Conservation (phyloP, 31 red algal species). For the Porphyra umbilicalis region DNA sequence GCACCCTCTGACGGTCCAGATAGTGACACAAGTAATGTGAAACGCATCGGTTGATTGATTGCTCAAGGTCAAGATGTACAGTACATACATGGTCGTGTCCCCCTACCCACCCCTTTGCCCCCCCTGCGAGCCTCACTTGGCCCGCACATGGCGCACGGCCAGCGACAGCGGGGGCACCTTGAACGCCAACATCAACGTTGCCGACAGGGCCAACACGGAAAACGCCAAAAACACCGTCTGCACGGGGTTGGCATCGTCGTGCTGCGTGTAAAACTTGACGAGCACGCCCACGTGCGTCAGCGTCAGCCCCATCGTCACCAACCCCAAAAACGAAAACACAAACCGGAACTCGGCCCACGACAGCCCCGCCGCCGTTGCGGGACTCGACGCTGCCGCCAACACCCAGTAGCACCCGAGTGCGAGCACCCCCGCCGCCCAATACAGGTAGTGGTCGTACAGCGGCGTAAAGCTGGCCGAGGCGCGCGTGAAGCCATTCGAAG, state of each 20-base stretch:
- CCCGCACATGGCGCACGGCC: background rate
- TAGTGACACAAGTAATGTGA: too few species aligned
- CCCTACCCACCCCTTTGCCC: background rate
- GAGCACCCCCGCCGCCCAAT: background rate
- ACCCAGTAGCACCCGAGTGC: background rate
- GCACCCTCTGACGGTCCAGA: too few species aligned
- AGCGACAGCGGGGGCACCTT: background rate
- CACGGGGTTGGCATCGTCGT: background rate
- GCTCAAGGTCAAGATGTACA: too few species aligned
- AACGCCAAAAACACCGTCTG: background rate
- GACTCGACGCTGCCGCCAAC: background rate
- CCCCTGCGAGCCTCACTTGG: background rate
- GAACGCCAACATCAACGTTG: background rate
- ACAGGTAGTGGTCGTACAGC: background rate
- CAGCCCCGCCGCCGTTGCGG: background rate
- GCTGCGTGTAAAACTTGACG: background rate
- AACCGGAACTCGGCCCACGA: conserved; percentile 7
- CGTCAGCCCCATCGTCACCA: background rate
- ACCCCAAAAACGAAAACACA: background rate
- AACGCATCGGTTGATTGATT: too few species aligned
- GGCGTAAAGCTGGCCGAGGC: background rate
- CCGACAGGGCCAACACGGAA: background rate
- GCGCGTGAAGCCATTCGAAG: background rate
- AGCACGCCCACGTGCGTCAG: background rate
- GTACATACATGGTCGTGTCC: too few species aligned